Evolutionary conservation across 1,284 basidiomycete genomes (phyloP).

Genomic region (Puccinia sorghi): DNA sequence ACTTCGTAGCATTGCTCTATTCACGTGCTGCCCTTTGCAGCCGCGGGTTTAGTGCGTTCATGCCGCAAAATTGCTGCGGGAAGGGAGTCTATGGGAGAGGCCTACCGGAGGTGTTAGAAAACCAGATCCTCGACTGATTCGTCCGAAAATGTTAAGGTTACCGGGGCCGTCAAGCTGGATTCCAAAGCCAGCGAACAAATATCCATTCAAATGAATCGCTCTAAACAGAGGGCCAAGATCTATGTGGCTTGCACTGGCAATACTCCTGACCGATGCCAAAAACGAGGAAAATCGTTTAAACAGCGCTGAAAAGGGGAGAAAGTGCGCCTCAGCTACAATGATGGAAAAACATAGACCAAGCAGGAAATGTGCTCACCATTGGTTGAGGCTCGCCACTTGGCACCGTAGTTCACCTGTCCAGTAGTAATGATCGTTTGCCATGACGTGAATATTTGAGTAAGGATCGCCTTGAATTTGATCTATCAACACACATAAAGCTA

Average conservation of each 20-base stretch:
- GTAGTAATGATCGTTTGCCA: background rate
- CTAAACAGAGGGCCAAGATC: background rate
- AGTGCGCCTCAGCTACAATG: too few relatives aligned
- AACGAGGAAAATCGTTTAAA: background rate
- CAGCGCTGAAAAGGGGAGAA: background rate
- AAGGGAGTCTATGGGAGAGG: too few relatives aligned
- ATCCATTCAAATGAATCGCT: background rate
- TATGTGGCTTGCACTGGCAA: background rate
- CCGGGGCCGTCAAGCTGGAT: background rate
- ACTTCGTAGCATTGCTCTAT: too few relatives aligned
- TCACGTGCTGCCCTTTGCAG: too few relatives aligned
- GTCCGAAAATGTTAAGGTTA: background rate
- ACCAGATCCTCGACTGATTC: too few relatives aligned
- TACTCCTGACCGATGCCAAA: background rate
- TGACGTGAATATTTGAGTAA: slow-evolving; percentile 2
- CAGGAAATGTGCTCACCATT: background rate
- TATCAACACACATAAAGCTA: background rate
- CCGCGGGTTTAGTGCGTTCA: too few relatives aligned
- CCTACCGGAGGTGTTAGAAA: too few relatives aligned
- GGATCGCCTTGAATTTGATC: background rate
- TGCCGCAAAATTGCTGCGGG: too few relatives aligned
- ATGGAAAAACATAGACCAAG: too few relatives aligned
- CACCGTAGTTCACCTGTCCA: background rate
- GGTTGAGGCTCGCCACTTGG: background rate
- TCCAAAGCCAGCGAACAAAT: background rate